Percentiles rank a stretch among this genome's conserved stretches.
These are phyloP conservation scores for Astrothelium subdiscretum DNA, from an alignment of 495 filamentous ascomycete species.

Conservation along the genomic window DNA sequence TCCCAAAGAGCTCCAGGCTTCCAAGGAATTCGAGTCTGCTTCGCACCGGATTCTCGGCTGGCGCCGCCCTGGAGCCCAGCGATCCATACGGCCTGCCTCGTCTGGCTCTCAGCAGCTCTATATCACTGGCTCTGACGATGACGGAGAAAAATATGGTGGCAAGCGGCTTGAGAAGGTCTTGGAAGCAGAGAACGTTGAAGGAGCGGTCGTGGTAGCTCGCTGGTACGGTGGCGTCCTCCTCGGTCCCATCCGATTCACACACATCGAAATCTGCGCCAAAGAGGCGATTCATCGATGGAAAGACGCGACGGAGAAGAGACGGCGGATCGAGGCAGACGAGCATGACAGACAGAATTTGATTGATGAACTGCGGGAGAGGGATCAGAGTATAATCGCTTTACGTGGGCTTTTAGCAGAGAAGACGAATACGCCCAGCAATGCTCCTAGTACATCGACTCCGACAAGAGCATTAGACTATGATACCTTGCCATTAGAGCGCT, in stretches of 20 bases:
- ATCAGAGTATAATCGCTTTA: constrained; percentile 29
- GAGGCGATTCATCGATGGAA: constrained; percentile 26
- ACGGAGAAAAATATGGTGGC: constrained; percentile 35
- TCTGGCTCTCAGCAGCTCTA: constrained; percentile 17
- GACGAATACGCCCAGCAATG: neutral
- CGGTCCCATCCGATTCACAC: constrained; percentile 34
- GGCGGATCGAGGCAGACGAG: constrained; percentile 22
- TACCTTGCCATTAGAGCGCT: constrained; percentile 21
- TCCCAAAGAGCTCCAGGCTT: constrained; percentile 23
- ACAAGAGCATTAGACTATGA: constrained; percentile 23
- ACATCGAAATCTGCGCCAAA: constrained; percentile 30
- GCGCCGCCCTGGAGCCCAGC: constrained; percentile 25
- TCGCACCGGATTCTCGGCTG: constrained; percentile 35
- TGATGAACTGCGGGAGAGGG: constrained; percentile 24
- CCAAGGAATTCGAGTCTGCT: constrained; percentile 25
- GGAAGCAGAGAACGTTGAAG: constrained; percentile 22
- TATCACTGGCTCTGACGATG: constrained; percentile 33
- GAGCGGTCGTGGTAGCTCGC: constrained; percentile 34
- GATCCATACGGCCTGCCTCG: constrained; percentile 9
- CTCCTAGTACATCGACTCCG: neutral
- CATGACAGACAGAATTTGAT: constrained; percentile 18
- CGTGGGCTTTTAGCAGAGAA: constrained; percentile 29
- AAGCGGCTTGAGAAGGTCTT: constrained; percentile 30
- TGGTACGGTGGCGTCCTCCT: constrained; percentile 38
- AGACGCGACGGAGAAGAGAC: constrained; percentile 18